Base-by-base conservation (phyloP, 495 filamentous ascomycete species). In the Penicillium chermesinum region DNA sequence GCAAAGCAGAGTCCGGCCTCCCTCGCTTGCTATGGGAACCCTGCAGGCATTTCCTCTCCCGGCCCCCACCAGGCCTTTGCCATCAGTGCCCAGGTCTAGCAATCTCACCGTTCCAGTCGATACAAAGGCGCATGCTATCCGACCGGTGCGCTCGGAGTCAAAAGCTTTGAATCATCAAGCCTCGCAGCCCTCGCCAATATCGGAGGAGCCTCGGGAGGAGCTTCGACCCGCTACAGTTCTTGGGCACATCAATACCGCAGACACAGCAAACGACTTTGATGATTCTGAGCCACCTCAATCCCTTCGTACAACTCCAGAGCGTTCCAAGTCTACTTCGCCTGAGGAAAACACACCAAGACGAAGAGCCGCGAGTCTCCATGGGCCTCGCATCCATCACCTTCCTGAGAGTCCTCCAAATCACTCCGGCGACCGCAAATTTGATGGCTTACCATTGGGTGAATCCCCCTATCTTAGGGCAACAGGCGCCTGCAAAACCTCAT, bases 41-140 rank as follows among this genome's bases (percentile, higher is more conserved):
- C 58, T 73, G 14, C 49, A 68, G 25, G 63, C 65, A 14, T 73
- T 72, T 27, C 69, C 69, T 44, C 58, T 71, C 3, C 69, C 69
- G 7, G 67, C 67, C 37, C 69, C 69, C 7, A 68, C 58, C 15
- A 59, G 48, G 18, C 66, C 69, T 9, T 34, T 73, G 5, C 69
- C 69, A 44, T 62, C 58, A 6, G 50, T 70, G 8, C 69, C 69
- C 0, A 51, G 62, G 27, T 16, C 33, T n/a, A 46, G 20, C 15
- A 46, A 12, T 10, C 42, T 42, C n/a, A 20, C 36, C n/a, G 36
- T 35, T 40, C 37, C 49, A 14, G 17, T 37, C n/a, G 49, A 49
- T 20, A 38, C 43, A 17, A 49, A 46, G 8, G 7, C 50, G 7
- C 41, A 34, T 6, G 32, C 36, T 16, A 18, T 53, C 18, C 53